Evolutionary conservation across 306 rosid genomes (phyloP).

Genomic region (Crataegus laevigata): DNA sequence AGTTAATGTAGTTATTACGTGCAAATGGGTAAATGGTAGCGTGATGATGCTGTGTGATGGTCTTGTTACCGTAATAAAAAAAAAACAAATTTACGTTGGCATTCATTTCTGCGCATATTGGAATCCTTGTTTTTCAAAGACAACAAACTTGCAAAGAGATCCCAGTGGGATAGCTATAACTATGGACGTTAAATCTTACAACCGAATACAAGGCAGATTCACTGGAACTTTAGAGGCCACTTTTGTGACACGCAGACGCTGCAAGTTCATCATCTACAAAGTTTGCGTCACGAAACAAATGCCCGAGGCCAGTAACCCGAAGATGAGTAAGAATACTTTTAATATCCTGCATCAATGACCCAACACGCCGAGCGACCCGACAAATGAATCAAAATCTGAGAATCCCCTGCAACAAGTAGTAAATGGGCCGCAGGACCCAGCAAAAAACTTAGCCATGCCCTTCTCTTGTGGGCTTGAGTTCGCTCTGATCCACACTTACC

Average conservation of each 20-base stretch:
- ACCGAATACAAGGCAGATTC: background rate
- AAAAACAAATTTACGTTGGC: background rate
- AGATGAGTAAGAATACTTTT: no score
- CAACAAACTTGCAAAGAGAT: background rate
- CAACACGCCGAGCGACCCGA: no score
- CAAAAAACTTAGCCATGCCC: no score
- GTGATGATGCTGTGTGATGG: background rate
- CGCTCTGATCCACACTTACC: background rate
- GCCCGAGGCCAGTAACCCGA: no score
- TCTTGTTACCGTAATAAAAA: background rate
- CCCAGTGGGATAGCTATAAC: background rate
- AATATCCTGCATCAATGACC: no score
- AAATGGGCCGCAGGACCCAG: background rate
- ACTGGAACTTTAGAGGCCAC: background rate
- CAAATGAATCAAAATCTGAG: no score
- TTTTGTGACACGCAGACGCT: no score
- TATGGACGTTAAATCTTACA: background rate
- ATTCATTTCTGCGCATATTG: background rate
- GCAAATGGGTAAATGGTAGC: constrained; percentile 1
- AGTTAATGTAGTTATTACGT: background rate
- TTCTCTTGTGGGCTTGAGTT: no score
- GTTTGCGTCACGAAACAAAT: no score
- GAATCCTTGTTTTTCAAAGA: background rate
- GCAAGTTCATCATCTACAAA: no score
- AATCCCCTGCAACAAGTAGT: no score